Conservation (phyloP, 208 protist genomes). For the Crithidia mellificae region DNA sequence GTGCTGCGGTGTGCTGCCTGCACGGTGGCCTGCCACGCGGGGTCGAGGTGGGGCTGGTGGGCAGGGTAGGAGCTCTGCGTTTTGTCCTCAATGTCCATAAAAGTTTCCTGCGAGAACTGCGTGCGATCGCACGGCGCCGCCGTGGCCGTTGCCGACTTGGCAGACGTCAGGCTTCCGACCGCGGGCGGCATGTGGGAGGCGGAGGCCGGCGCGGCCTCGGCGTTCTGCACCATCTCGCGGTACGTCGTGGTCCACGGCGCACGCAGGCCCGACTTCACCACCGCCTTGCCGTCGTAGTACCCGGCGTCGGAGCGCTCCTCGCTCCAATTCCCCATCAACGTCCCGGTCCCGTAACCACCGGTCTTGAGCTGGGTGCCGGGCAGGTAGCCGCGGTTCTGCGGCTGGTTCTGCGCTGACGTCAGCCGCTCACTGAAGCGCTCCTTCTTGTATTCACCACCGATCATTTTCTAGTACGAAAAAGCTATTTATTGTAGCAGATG, state of each 20-base stretch:
- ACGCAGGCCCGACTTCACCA: constrained; percentile 42
- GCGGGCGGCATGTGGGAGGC: not conserved
- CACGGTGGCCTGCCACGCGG: constrained; percentile 30
- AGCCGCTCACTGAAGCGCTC: constrained; percentile 89
- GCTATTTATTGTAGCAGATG: too few relatives aligned
- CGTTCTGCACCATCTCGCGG: constrained; percentile 39
- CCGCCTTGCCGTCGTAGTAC: constrained; percentile 78
- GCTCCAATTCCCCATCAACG: constrained; percentile 83
- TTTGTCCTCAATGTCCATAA: constrained; percentile 79
- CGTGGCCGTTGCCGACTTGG: not conserved
- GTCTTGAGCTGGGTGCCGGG: constrained; percentile 77
- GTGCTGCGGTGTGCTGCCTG: constrained; percentile 21
- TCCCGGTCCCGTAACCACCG: constrained; percentile 72
- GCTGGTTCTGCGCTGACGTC: constrained; percentile 74
- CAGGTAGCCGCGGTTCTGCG: constrained; percentile 85
- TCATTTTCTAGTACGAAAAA: too few relatives aligned
- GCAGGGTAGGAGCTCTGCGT: constrained; percentile 73
- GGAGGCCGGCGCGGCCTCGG: not conserved
- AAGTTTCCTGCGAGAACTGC: constrained; percentile 64
- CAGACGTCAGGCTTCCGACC: constrained; percentile 9
- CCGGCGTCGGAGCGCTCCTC: constrained; percentile 82
- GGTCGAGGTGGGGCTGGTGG: constrained; percentile 84
- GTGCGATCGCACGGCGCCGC: constrained; percentile 14
- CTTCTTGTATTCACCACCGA: constrained; percentile 89
- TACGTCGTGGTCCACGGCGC: constrained; percentile 61